Percentiles rank a stretch among this genome's conserved stretches.
Conservation (phyloP, 108 stramenopile species). For the Ochromonas danica region DNA sequence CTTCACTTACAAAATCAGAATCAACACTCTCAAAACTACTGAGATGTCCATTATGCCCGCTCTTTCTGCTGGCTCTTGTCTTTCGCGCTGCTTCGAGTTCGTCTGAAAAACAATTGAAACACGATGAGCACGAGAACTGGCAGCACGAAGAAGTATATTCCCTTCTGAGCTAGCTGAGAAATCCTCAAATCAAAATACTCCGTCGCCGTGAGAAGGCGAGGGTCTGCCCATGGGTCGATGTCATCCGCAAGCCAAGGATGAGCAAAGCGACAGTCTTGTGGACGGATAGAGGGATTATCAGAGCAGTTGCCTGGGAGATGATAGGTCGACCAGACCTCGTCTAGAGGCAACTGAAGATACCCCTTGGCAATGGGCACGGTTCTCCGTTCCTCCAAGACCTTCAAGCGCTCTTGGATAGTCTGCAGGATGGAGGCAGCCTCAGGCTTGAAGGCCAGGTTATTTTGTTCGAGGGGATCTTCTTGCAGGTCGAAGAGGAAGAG, state of each 20-base stretch:
- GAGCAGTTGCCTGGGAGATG: constrained; percentile 7
- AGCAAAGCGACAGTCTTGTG: not conserved
- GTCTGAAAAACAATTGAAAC: too few relatives aligned
- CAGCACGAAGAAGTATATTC: too few relatives aligned
- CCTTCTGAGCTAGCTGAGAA: too few relatives aligned
- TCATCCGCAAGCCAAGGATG: constrained; percentile 34
- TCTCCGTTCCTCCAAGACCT: not conserved
- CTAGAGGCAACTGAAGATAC: not conserved
- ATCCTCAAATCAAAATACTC: too few relatives aligned
- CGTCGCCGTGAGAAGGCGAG: too few relatives aligned
- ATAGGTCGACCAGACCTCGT: not conserved
- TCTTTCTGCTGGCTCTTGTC: too few relatives aligned
- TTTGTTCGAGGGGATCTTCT: not conserved
- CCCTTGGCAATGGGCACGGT: not conserved
- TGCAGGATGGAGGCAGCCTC: not conserved
- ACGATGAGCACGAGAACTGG: too few relatives aligned
- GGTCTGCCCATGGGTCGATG: too few relatives aligned
- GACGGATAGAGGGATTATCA: not conserved
- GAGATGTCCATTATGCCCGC: too few relatives aligned
- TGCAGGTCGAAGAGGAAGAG: not conserved
- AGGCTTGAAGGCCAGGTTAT: not conserved
- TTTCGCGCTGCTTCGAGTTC: too few relatives aligned
- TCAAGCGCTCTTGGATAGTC: not conserved
- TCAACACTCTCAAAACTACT: too few relatives aligned
- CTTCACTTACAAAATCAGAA: too few relatives aligned